phyloP scores from a whole-genome alignment of 345 rosid genomes.

The Barbarea vulgaris region DNA sequence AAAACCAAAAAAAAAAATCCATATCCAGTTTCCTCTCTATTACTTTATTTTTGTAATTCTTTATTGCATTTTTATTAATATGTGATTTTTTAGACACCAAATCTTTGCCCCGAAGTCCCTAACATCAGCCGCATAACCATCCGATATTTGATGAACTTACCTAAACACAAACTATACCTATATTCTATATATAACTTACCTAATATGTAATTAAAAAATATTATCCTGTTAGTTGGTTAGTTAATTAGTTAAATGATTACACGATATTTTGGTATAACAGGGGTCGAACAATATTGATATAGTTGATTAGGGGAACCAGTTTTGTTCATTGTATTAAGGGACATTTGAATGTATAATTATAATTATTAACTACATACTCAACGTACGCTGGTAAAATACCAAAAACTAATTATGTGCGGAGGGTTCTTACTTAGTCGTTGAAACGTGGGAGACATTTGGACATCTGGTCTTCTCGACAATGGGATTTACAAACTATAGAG shows the following conservation, averaged over 20 bases:
- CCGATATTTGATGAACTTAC: constrained; percentile 47
- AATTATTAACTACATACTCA: not conserved
- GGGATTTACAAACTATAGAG: not conserved
- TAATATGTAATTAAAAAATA: constrained; percentile 32
- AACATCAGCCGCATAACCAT: constrained; percentile 57
- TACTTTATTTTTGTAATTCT: constrained; percentile 4
- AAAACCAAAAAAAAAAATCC: not conserved
- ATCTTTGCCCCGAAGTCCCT: constrained; percentile 51
- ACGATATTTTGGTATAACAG: not conserved
- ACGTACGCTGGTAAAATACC: not conserved
- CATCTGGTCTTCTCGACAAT: not conserved
- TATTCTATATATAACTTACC: constrained; percentile 34
- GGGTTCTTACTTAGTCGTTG: not conserved
- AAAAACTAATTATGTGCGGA: not conserved
- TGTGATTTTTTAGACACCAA: constrained; percentile 23
- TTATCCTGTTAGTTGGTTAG: constrained; percentile 44
- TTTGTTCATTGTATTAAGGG: not conserved
- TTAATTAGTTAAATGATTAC: constrained; percentile 38
- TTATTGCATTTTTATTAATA: constrained; percentile 10
- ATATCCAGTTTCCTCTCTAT: constrained; percentile 4
- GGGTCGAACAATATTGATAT: not conserved
- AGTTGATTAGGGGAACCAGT: not conserved
- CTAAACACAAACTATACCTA: constrained; percentile 39
- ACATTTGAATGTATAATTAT: not conserved
- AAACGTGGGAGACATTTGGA: not conserved